phyloP scores from a whole-genome alignment of 495 filamentous ascomycete genomes.

The Penicillium cataractarum region DNA sequence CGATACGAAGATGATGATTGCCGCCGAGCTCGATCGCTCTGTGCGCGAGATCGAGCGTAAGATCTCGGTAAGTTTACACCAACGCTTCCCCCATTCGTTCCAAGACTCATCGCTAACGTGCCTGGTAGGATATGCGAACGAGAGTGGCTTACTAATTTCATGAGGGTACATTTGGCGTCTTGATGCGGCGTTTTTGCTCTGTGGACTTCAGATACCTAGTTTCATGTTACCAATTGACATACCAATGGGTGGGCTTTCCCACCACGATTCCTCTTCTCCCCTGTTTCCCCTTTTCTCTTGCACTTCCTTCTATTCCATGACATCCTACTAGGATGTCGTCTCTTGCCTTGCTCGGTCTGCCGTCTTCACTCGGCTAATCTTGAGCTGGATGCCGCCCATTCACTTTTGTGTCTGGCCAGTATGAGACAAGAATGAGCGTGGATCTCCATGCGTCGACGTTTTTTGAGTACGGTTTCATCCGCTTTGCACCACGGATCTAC shows the following conservation, averaged over 20 bases:
- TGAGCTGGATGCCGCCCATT: slow-evolving; percentile 57
- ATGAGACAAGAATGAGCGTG: slow-evolving; percentile 55
- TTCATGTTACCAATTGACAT: slow-evolving; percentile 31
- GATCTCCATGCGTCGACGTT: slow-evolving; percentile 42
- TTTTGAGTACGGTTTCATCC: slow-evolving; percentile 60
- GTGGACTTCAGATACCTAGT: slow-evolving; percentile 37
- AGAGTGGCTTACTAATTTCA: slow-evolving; percentile 74
- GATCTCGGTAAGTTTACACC: slow-evolving; percentile 69
- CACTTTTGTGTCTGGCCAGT: slow-evolving; percentile 30
- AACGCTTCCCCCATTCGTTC: background rate
- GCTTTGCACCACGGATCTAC: slow-evolving; percentile 40
- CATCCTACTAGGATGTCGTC: slow-evolving; percentile 33
- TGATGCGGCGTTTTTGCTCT: slow-evolving; percentile 22
- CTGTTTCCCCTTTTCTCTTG: background rate
- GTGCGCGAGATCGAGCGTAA: slow-evolving; percentile 93
- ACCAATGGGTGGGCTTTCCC: slow-evolving; percentile 18
- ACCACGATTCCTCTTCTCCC: slow-evolving; percentile 15
- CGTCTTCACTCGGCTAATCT: slow-evolving; percentile 52
- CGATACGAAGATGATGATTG: slow-evolving; percentile 93
- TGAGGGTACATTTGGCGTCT: slow-evolving; percentile 29
- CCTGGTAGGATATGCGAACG: slow-evolving; percentile 79
- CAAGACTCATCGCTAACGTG: slow-evolving; percentile 20
- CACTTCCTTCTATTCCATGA: background rate
- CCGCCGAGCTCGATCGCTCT: slow-evolving; percentile 85
- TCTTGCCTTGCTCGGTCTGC: slow-evolving; percentile 61